Evolutionary conservation across 1,284 basidiomycete genomes (phyloP).

Genomic region (Pholiota adiposa): DNA sequence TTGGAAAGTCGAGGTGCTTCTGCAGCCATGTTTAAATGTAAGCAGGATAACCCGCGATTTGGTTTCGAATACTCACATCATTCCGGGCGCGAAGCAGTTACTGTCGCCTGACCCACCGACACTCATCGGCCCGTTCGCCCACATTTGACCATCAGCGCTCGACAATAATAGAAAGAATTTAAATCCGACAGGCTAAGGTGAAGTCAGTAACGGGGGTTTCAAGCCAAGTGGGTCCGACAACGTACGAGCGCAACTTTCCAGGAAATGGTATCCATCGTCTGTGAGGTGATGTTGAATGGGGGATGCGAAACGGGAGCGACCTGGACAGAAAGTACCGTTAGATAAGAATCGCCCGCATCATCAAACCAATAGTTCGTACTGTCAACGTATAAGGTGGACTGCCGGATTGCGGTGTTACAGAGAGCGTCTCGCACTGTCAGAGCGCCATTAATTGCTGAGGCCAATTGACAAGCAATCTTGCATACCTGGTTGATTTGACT

Average conservation of each 20-base stretch:
- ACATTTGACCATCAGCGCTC: conserved; percentile 22
- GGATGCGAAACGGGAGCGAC: conserved; percentile 25
- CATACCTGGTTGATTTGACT: conserved; percentile 26
- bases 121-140: conserved; percentile 25
- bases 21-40: conserved; percentile 4
- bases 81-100: conserved; percentile 21
- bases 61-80: conserved; percentile 9
- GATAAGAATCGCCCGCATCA: background rate
- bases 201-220: background rate
- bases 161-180: conserved; percentile 23
- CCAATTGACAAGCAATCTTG: background rate
- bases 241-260: conserved; percentile 25
- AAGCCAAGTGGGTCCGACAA: background rate
- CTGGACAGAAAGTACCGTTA: conserved; percentile 8
- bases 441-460: background rate
- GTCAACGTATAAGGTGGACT: conserved; percentile 23
- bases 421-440: conserved; percentile 22
- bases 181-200: conserved; percentile 21
- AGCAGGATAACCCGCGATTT: background rate
- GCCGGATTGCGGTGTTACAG: conserved; percentile 22
- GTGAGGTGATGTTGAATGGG: conserved; percentile 25
- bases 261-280: conserved; percentile 17
- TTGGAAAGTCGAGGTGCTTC: conserved; percentile 15
- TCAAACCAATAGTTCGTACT: conserved; percentile 11
- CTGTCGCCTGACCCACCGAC: conserved; percentile 22